Evolutionary conservation across 1,139 yeast genomes (phyloP), one percentile per base, ranked within the genome.

Genomic region (Yamadazyma pseudoaaseri): DNA sequence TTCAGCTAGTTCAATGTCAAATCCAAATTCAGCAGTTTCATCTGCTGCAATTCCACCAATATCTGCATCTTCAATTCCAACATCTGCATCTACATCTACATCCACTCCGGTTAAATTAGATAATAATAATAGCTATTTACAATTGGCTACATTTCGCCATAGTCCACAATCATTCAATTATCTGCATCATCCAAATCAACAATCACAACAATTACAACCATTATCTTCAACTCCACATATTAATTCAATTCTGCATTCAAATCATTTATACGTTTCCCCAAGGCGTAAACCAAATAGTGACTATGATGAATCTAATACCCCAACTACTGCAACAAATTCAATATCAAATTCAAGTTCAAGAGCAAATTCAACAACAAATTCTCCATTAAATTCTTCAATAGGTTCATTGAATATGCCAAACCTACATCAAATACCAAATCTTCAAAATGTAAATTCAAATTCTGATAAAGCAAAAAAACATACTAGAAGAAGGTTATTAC

Each of bases 401-500:
- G 17, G 13, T 25, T 16, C 33, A 11, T 20, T 24, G 2, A 13
- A 21, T 16, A 23, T 30, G 22, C 12, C 30, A n/a, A 11, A 15
- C 9, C 14, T 22, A 17, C 29, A 15, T n/a, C 4, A n/a, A 10
- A 25, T 30, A 10, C 33, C 33, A 6, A 20, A 20, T 13, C 20
- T 31, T n/a, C 20, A 14, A 7, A 9, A 16, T 13, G 22, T 22
- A 5, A 3, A 20, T 4, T 8, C 26, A n/a, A 7, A 25, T 20
- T 3, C 10, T n/a, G 41, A 37, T 7, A 34, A 34, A 20, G 9
- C 33, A 5, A 12, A 63, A 41, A 68, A 67, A 42, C 56, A 65
- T 41, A 69, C 72, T 12, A 53, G 75, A 33, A 58, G 70, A 45
- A 58, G 73, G 37, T 49, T 65, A 22, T 56, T 67, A 38, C 73